A percentile compares a stretch with the other conserved stretches of the same genome.
Conservation (phyloP, 192 early-diverging fungal species). For the Mortierella antarctica region DNA sequence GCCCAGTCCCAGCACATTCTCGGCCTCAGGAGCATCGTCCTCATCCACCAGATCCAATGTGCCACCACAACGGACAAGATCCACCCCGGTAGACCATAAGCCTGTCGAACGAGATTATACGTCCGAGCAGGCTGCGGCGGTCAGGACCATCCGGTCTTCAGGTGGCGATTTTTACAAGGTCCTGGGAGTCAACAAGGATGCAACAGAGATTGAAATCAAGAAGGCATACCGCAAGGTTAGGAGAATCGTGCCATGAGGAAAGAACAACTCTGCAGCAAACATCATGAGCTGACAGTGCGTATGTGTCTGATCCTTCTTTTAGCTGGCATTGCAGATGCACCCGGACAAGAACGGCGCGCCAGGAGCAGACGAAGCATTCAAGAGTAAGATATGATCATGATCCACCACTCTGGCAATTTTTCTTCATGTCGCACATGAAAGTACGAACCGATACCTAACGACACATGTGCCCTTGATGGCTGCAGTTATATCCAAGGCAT, state of each 20-base stretch:
- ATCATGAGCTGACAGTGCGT: background rate
- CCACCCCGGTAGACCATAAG: constrained; percentile 40
- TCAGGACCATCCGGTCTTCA: constrained; percentile 78
- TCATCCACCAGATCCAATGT: constrained; percentile 18
- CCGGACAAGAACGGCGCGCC: constrained; percentile 97
- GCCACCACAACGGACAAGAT: constrained; percentile 21
- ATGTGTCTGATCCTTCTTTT: background rate
- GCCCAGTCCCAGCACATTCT: constrained; percentile 3
- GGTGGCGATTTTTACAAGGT: constrained; percentile 88
- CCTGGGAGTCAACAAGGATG: constrained; percentile 79
- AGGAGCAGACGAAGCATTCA: constrained; percentile 96
- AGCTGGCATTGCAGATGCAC: constrained; percentile 93
- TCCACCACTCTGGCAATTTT: background rate
- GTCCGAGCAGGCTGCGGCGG: constrained; percentile 79
- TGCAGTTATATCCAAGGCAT: constrained; percentile 90
- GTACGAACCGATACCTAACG: background rate
- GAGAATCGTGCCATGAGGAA: background rate
- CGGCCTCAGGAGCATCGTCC: constrained; percentile 44
- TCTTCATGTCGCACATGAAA: constrained; percentile 4
- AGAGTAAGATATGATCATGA: constrained; percentile 63
- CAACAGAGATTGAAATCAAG: constrained; percentile 86
- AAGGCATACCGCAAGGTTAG: constrained; percentile 93
- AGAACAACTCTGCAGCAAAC: background rate
- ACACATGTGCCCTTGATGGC: background rate
- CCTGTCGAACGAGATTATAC: constrained; percentile 72